Evolutionary conservation across 2,329 filamentous ascomycete genomes (phyloP), one percentile per base, ranked within the genome.

Genomic region (Ophiostoma sp.): DNA sequence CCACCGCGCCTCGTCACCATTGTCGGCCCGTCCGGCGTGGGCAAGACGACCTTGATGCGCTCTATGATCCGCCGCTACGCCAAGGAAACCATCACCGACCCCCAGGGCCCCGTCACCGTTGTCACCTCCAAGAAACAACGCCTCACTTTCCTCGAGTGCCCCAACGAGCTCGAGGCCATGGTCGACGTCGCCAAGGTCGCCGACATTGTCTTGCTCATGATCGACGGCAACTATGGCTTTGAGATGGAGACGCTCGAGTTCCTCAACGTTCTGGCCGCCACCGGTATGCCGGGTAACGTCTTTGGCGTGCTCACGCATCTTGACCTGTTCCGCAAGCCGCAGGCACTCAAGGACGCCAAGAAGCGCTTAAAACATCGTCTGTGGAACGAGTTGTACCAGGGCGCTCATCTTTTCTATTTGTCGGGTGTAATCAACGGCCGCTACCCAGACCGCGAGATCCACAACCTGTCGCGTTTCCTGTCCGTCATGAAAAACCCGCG

Each of bases 161-260:
- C 97, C n/a, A 95, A 98, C 80, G 94, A 96, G 78, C 89, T 99
- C 71, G 95, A 97, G 75, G 92, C 93, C 77, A 98, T 98, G 93
- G 95, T 99, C 76, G 96, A 99, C 82, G 88, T 98, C 73, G 93
- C 96, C 74, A 99, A 99, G 83, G 93, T 99, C 59, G 96, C 97
- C 22, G 96, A 99, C 81, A 98, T 99, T 78, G 93, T 98, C 6
- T 87, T 99, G 69, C 88, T 99, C 73, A 96, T 99, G 93, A 99
- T 99, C 78, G 96, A 99, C 80, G 97, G 96, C 72, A 98, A 98
- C 83, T 99, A 93, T 79, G 97, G 96, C 17, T 99, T 99, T 80
- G 96, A 99, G 84, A 99, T 99, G 96, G 96, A 99, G 87, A 99
- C 96, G 0, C 99, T 99, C 96, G 96, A 99, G 83, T 99, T 99